Conservation (phyloP, 202 grass and related monocot genomes). For the Eragrostis tef region DNA sequence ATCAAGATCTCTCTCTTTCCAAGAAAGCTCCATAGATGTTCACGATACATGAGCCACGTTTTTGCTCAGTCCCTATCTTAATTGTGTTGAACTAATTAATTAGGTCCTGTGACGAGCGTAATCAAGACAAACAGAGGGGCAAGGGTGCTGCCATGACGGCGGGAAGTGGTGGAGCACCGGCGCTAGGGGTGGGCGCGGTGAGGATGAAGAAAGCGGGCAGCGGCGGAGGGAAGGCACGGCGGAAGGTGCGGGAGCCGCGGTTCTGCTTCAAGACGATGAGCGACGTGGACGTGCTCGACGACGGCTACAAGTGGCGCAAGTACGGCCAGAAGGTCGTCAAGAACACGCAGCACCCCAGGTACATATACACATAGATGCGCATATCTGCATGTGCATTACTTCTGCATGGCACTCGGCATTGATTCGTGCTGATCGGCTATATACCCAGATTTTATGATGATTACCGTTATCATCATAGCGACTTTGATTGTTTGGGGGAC, state of each 20-base stretch:
- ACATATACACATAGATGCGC: slow-evolving; percentile 19
- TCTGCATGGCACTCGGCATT: neutral
- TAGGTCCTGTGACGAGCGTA: slow-evolving; percentile 51
- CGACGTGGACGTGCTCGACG: slow-evolving; percentile 91
- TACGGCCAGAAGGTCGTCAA: slow-evolving; percentile 98
- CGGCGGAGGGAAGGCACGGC: slow-evolving; percentile 57
- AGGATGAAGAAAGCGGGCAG: slow-evolving; percentile 73
- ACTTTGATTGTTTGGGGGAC: neutral
- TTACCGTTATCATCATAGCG: neutral
- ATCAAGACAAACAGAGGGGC: slow-evolving; percentile 38
- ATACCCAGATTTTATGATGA: neutral
- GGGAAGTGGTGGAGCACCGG: neutral
- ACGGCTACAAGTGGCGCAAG: slow-evolving; percentile 97
- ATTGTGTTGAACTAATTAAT: neutral
- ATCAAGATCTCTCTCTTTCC: neutral
- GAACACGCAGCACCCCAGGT: slow-evolving; percentile 95
- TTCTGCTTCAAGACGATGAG: slow-evolving; percentile 99
- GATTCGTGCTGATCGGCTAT: neutral
- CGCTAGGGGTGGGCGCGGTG: slow-evolving; percentile 41
- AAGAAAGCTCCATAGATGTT: neutral
- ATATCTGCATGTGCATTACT: neutral
- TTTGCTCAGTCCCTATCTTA: neutral
- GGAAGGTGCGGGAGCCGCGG: slow-evolving; percentile 85
- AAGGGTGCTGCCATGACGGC: slow-evolving; percentile 8
- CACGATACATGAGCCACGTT: neutral